Base-by-base conservation (phyloP, 768 basidiomycete species). In the Lactarius trivialis region DNA sequence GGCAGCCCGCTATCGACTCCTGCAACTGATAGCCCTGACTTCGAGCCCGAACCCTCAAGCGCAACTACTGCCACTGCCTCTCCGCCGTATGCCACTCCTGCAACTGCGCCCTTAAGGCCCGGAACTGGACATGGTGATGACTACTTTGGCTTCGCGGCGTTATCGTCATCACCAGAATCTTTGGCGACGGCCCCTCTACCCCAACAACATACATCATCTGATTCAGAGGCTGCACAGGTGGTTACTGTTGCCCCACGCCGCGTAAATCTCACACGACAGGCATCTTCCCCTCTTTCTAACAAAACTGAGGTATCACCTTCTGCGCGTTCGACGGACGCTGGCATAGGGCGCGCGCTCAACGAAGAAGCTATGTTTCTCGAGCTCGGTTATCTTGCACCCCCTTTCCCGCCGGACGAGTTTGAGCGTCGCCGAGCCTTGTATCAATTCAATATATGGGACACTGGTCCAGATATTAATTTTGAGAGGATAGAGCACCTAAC, bases 401-500 rank as follows among this genome's bases (percentile, higher is more conserved):
- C 94, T 3, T 80, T 86, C 65, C 92, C 94, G 6, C 87, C 89
- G 2, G 85, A 95, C 66, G 94, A 98, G 73, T 73, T 84, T 30
- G 89, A 91, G 55, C 81, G 94, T 32, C 77, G 91, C 37, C 79
- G 90, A 51, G 94, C 94, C 7, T 73, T 98, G 67, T 91, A 95
- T 75, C 91, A 89, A 86, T 95, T 92, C 76, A 93, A 93, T 68
- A 89, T 97, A 54, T 86, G 92, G 82, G 84, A 90, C 65, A 94
- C 93, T 0, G 85, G 85, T 17, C 78, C 86, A 9, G 95, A 98
- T 71, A 77, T 83, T 65, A 95, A 96, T 71, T 97, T 98, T 70
- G 94, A 97, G 73, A 84, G 95, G 19, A 95, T 97, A 66, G 91
- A 87, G 17, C 93, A 96, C 72, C 81, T 98, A 30, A 90, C 89